Percentiles rank a stretch among this genome's conserved stretches.
Evolutionary conservation across 1,139 yeast species (phyloP).

Genomic region (Debaryomyces sp.): DNA sequence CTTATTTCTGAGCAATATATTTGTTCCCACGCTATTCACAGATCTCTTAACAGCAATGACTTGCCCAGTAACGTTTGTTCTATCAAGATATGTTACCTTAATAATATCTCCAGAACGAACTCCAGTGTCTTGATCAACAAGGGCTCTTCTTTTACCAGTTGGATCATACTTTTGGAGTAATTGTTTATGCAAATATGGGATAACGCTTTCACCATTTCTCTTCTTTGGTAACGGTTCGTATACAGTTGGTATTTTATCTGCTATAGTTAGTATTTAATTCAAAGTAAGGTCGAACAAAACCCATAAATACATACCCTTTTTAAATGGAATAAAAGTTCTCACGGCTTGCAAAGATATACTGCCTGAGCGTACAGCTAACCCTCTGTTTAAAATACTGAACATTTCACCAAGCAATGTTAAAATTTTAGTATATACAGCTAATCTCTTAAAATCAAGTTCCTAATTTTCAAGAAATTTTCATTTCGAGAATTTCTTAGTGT

Average conservation of each 20-base stretch:
- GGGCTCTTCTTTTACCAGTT: constrained; percentile 67
- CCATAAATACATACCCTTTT: constrained; percentile 20
- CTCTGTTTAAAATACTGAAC: constrained; percentile 18
- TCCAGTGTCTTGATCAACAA: constrained; percentile 54
- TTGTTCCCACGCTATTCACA: constrained; percentile 63
- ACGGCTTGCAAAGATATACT: constrained; percentile 15
- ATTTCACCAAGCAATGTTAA: constrained; percentile 11
- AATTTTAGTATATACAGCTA: not conserved
- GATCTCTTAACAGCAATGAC: constrained; percentile 72
- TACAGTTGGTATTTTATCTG: constrained; percentile 34
- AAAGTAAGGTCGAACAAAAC: not conserved
- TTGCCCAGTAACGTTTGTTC: constrained; percentile 74
- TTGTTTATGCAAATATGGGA: constrained; percentile 51
- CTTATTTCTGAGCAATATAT: constrained; percentile 76
- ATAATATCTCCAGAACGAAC: constrained; percentile 82
- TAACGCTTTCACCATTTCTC: constrained; percentile 52
- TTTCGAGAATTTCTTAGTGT: constrained; percentile 8
- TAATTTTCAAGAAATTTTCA: constrained; percentile 7
- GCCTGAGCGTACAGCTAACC: constrained; percentile 15
- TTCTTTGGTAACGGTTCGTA: constrained; percentile 56
- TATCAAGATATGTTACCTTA: constrained; percentile 70
- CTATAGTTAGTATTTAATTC: constrained; percentile 18
- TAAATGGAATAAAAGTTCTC: constrained; percentile 26
- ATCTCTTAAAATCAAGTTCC: not conserved
- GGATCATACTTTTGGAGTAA: constrained; percentile 68